Evolutionary conservation across 306 rosid species (phyloP).

Genomic region (Dalbergia cultrata): DNA sequence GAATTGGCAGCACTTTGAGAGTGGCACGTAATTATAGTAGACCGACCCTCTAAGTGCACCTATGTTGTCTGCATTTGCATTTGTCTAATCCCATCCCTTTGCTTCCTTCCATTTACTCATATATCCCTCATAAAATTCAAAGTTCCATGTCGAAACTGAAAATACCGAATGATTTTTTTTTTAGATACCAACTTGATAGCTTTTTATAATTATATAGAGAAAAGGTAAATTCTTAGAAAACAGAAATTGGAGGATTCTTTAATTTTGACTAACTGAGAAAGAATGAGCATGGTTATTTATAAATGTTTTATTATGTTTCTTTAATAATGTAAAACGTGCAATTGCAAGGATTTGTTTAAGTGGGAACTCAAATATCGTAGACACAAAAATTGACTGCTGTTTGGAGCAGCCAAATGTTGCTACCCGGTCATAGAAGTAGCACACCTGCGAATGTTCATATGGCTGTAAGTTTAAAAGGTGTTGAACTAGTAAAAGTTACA

Average conservation of each 20-base stretch:
- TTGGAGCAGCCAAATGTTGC: slow-evolving; percentile 33
- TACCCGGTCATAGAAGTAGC: background rate
- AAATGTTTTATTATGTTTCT: background rate
- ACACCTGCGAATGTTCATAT: background rate
- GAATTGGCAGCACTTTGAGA: slow-evolving; percentile 20
- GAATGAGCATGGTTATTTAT: background rate
- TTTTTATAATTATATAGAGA: background rate
- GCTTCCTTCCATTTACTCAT: slow-evolving; percentile 5
- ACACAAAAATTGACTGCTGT: slow-evolving; percentile 20
- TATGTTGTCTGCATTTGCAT: slow-evolving; percentile 23
- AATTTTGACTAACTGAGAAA: background rate
- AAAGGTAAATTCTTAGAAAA: background rate
- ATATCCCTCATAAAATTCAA: background rate
- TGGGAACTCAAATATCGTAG: background rate
- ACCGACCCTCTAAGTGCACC: slow-evolving; percentile 24
- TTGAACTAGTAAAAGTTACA: no score
- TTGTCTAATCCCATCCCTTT: slow-evolving; percentile 2
- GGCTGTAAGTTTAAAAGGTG: no score
- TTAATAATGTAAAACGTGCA: background rate
- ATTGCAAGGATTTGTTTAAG: background rate
- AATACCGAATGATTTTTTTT: background rate
- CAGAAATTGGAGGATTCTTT: background rate
- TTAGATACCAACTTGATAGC: background rate
- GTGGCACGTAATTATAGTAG: slow-evolving; percentile 39
- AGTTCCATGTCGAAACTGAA: background rate